Conservation (phyloP, 345 rosid genomes). For the Punica granatum region DNA sequence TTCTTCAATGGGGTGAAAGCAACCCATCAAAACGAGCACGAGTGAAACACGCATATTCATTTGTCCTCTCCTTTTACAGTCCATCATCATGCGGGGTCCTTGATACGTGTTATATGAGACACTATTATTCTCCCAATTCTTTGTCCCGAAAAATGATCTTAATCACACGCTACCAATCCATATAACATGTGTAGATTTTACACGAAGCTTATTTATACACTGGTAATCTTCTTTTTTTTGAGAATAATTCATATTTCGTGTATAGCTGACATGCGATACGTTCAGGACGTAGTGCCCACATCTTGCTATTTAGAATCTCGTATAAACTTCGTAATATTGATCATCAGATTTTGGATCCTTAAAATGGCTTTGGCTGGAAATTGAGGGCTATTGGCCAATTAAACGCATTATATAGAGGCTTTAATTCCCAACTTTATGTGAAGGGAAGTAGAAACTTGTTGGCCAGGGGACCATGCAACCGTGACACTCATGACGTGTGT, state of each 20-base stretch:
- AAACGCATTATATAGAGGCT: not conserved
- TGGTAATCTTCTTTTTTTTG: no score
- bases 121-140: no score
- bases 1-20: not conserved
- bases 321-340: no score
- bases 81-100: not conserved
- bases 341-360: not conserved
- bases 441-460: not conserved
- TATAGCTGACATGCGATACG: no score
- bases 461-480: not conserved
- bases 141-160: no score
- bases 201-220: no score
- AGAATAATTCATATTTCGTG: no score
- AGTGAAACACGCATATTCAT: constrained; percentile 1
- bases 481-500: not conserved
- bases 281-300: no score
- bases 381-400: not conserved
- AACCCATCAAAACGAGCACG: constrained; percentile 2
- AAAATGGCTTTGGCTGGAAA: not conserved
- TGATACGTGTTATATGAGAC: no score
- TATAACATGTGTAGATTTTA: no score
- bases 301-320: no score
- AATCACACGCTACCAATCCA: no score
- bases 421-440: not conserved
- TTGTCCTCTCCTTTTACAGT: not conserved